These are phyloP conservation scores for Ogataea sp. DNA, from an alignment of 805 yeast genomes.

Conservation along the genomic window DNA sequence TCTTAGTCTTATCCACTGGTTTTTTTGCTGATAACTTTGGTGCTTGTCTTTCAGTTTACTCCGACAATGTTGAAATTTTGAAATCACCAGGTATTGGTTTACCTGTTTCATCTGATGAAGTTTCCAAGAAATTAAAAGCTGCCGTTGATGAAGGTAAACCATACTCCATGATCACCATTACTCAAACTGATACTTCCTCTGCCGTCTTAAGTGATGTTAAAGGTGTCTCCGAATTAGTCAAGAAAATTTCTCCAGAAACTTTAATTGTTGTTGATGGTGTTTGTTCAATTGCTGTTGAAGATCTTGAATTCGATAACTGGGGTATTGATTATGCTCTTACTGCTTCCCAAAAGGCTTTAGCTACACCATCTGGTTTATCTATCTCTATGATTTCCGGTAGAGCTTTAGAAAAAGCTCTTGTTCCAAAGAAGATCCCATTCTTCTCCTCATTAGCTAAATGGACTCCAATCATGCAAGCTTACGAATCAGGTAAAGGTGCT, in stretches of 20 bases:
- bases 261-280: conserved; percentile 88
- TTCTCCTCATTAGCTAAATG: conserved; percentile 75
- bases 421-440: conserved; percentile 41
- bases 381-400: conserved; percentile 68
- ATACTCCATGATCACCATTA: conserved; percentile 70
- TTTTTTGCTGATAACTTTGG: conserved; percentile 81
- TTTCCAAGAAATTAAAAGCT: conserved; percentile 46
- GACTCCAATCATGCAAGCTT: conserved; percentile 82
- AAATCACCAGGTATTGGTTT: conserved; percentile 65
- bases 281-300: conserved; percentile 88
- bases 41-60: conserved; percentile 64
- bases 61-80: conserved; percentile 66
- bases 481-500: conserved; percentile 70
- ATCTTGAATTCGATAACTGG: conserved; percentile 81
- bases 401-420: conserved; percentile 56
- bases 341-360: conserved; percentile 93
- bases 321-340: conserved; percentile 81
- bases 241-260: conserved; percentile 65
- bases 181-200: conserved; percentile 95
- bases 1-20: conserved; percentile 82
- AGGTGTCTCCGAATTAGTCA: conserved; percentile 52
- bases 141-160: conserved; percentile 21
- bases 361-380: conserved; percentile 89
- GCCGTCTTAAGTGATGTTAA: conserved; percentile 79
- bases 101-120: conserved; percentile 45